Conservation (phyloP, 202 grass and related monocot species). For the Elaeis oleifera region DNA sequence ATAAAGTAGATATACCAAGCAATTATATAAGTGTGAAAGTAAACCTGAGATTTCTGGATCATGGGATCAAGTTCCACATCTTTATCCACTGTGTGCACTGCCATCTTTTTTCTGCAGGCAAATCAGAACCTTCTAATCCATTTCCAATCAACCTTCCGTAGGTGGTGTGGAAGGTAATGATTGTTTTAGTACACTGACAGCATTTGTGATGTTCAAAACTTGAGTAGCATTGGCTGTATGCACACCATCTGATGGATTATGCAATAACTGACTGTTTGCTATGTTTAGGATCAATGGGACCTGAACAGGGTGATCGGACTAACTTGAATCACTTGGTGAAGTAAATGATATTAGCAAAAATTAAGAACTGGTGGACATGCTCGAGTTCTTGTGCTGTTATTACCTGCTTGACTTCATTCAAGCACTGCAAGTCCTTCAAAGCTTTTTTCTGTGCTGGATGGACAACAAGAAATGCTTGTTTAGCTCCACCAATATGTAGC, state of each 20-base stretch:
- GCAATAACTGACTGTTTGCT: no score
- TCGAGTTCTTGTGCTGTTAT: constrained; percentile 16
- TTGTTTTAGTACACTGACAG: constrained; percentile 20
- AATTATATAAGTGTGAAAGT: not conserved
- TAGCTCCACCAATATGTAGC: not conserved
- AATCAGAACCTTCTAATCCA: constrained; percentile 32
- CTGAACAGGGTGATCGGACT: constrained; percentile 22
- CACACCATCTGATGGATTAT: constrained; percentile 24
- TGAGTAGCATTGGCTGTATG: constrained; percentile 22
- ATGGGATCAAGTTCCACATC: not conserved
- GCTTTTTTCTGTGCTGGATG: constrained; percentile 15
- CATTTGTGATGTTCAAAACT: not conserved
- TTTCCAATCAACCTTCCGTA: constrained; percentile 5
- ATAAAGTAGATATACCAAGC: no score
- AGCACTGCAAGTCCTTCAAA: constrained; percentile 24
- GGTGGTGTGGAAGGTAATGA: constrained; percentile 4
- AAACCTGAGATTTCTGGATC: constrained; percentile 34
- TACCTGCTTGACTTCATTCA: constrained; percentile 25
- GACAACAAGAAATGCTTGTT: constrained; percentile 19
- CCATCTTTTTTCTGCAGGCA: constrained; percentile 28
- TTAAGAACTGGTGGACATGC: constrained; percentile 31
- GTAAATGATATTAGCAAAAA: constrained; percentile 35
- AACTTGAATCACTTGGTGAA: constrained; percentile 31
- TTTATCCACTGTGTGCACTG: not conserved
- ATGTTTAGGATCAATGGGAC: constrained; percentile 17